Evolutionary conservation across 2,329 filamentous ascomycete genomes (phyloP).

Genomic region (Colletotrichum sp.): DNA sequence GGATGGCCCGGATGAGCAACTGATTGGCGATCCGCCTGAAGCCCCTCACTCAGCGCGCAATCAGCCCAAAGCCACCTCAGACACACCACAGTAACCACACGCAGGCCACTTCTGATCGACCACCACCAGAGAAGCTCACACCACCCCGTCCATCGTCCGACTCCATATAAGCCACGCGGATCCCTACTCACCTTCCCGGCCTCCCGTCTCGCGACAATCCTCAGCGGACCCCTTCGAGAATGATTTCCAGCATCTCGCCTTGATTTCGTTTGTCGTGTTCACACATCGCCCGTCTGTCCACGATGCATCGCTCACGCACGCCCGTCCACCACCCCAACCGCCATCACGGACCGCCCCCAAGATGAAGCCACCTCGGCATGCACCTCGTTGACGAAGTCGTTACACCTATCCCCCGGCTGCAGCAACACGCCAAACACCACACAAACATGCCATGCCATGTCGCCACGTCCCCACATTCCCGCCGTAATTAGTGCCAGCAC

Average conservation of each 20-base stretch:
- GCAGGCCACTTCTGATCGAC: neutral
- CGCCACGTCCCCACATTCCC: neutral
- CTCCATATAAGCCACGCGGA: constrained; percentile 5
- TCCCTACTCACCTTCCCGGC: neutral
- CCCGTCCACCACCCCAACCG: neutral
- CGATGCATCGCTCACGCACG: neutral
- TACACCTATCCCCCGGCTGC: neutral
- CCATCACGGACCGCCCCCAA: neutral
- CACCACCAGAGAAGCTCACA: neutral
- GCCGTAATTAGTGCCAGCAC: neutral
- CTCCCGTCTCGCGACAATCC: neutral
- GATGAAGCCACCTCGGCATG: neutral
- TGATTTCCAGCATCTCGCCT: neutral
- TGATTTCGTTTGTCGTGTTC: neutral
- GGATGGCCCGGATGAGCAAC: neutral
- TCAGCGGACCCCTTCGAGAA: neutral
- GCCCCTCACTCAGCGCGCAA: neutral
- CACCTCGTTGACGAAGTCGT: neutral
- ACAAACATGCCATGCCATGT: neutral
- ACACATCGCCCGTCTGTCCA: neutral
- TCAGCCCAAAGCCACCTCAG: neutral
- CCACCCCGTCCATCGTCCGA: neutral
- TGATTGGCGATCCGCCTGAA: neutral
- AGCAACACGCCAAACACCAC: neutral
- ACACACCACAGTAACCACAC: neutral